These are phyloP conservation scores for Mimosa bimucronata DNA, from an alignment of 306 rosid genomes.

Conservation along the genomic window DNA sequence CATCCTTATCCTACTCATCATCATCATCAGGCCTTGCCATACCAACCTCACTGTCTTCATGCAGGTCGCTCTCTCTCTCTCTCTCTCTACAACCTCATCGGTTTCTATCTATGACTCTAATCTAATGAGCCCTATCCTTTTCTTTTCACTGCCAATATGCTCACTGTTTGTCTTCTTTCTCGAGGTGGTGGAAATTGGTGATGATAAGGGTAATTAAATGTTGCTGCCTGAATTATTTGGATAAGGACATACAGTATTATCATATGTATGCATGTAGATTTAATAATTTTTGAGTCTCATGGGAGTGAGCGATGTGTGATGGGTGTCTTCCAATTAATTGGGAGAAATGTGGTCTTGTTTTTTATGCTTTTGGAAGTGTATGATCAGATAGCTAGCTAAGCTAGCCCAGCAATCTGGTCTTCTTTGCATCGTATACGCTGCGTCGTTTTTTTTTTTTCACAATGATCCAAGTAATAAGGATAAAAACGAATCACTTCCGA, in stretches of 20 bases:
- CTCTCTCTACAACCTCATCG: not conserved
- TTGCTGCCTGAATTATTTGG: not conserved
- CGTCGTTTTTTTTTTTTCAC: slow-evolving; percentile 20
- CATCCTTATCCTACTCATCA: slow-evolving; percentile 91
- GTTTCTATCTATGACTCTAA: slow-evolving; percentile 7
- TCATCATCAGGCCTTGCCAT: slow-evolving; percentile 65
- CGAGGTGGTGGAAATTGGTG: not conserved
- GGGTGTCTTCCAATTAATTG: slow-evolving; percentile 48
- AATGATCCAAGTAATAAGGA: not conserved
- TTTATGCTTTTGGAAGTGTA: not conserved
- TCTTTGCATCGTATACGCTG: not conserved
- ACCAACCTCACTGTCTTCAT: slow-evolving; percentile 70
- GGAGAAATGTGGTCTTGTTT: slow-evolving; percentile 46
- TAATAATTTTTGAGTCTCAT: slow-evolving; percentile 34
- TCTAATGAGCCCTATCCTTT: slow-evolving; percentile 28
- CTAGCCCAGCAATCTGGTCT: not conserved
- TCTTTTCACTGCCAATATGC: not conserved
- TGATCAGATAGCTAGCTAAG: not conserved
- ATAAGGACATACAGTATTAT: not conserved
- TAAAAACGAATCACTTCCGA: not conserved
- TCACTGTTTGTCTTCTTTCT: not conserved
- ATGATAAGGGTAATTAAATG: not conserved
- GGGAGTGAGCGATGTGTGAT: slow-evolving; percentile 52
- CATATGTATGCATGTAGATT: not conserved
- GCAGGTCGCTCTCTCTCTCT: slow-evolving; percentile 51